Evolutionary conservation across 2,329 filamentous ascomycete genomes (phyloP).

Genomic region (Periconia digitata): DNA sequence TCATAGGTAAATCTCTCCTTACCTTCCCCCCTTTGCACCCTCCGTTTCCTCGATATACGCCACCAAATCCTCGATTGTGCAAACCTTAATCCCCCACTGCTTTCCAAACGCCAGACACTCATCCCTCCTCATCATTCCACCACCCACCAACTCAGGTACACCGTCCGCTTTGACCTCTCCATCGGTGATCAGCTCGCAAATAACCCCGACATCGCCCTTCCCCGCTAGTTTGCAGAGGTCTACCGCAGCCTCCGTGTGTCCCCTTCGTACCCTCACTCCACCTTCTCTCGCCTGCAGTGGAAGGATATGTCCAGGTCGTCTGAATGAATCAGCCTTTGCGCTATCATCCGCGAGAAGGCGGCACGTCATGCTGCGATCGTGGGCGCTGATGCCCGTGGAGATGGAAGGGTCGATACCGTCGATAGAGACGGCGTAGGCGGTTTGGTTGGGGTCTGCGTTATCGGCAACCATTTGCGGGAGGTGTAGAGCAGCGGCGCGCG

Average conservation of each 20-base stretch:
- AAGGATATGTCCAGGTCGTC: constrained; percentile 86
- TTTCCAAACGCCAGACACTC: constrained; percentile 85
- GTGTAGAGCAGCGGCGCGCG: constrained; percentile 68
- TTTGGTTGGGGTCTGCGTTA: constrained; percentile 77
- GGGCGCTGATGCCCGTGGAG: constrained; percentile 87
- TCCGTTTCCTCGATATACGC: constrained; percentile 76
- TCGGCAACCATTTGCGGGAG: constrained; percentile 89
- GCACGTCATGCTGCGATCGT: constrained; percentile 83
- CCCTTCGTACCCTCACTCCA: constrained; percentile 75
- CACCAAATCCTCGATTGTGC: constrained; percentile 91
- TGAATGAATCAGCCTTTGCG: constrained; percentile 61
- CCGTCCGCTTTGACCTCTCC: constrained; percentile 69
- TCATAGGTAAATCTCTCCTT: too few species aligned
- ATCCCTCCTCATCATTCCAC: constrained; percentile 92
- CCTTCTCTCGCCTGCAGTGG: constrained; percentile 78
- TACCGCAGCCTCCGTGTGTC: constrained; percentile 91
- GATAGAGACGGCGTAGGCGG: constrained; percentile 89
- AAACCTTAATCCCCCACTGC: constrained; percentile 86
- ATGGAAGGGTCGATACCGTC: constrained; percentile 68
- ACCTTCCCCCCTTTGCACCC: constrained; percentile 45
- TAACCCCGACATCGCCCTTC: constrained; percentile 72
- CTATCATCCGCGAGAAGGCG: constrained; percentile 70
- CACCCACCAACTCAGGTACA: constrained; percentile 62
- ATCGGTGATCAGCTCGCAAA: constrained; percentile 89
- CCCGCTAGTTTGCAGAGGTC: constrained; percentile 88